Base-by-base conservation (phyloP, 1,284 basidiomycete genomes). In the Marasmius sp. region DNA sequence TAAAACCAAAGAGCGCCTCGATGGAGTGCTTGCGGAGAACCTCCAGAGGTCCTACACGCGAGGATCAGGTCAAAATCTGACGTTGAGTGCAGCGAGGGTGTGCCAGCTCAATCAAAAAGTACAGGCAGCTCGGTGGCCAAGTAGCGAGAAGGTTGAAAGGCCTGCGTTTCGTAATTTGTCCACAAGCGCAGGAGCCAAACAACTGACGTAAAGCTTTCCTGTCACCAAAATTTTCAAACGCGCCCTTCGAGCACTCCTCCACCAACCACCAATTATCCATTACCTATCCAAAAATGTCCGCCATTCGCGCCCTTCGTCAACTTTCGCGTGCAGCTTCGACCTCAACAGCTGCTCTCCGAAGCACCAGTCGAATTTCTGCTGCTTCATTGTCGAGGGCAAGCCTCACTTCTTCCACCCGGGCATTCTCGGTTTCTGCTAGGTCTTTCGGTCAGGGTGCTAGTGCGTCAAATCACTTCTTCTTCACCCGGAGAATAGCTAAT, bases 371-470 rank as follows among this genome's bases (percentile, higher is more conserved):
- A 56, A 64, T 53, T 45, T 59, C 50, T 58, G 60, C 39, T 58
- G 62, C 54, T 65, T 50, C 60, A 62, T 50, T 59, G 59, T 41
- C 58, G 39, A 54, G 61, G 2, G 50, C 65, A 16, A 64, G 61
- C 56, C 60, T 60, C 54, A 60, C 65, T 58, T 22, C 36, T n/a
- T 22, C 54, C 18, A 50, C 38, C 47, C 77, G 88, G 56, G 74
- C 83, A 39, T 90, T 91, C 74, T 85, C 86, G 1, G 80, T 77
- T 39, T 85, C 87, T 41, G 73, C 81, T 8, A 71, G 77, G 43
- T 73, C 78, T 49, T 77, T 85, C 62, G 86, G 87, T 33, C 84
- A 87, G 64, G 89, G 89, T 70, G 74, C 85, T 36, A 73, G 89
- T 91, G 67, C 72, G 87, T 83, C 62, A 51, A 49, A 33, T 48